phyloP scores from a whole-genome alignment of 73 alveolate genomes.

The Paramecium octaurelia region DNA sequence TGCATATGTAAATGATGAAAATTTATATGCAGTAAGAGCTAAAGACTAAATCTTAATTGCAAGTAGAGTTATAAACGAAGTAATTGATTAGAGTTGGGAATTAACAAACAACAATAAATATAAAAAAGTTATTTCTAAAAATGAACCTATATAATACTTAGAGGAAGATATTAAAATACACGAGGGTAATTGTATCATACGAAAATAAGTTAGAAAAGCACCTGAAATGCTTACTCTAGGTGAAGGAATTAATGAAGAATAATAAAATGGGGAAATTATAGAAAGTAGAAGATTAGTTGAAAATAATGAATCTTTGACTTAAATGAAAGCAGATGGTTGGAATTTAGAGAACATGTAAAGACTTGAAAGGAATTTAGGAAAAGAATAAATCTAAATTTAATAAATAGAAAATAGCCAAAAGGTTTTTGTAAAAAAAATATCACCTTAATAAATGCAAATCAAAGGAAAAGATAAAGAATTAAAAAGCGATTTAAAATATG shows the following conservation, averaged over 20 bases:
- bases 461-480: neutral
- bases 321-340: constrained; percentile 2
- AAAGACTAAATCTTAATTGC: neutral
- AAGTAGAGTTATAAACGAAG: neutral
- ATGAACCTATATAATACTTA: neutral
- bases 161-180: neutral
- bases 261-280: neutral
- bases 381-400: neutral
- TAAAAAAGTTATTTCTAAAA: neutral
- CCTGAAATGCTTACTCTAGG: neutral
- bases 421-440: neutral
- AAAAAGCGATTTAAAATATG: neutral
- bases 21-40: neutral
- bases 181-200: neutral
- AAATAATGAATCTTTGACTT: neutral
- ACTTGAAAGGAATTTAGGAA: neutral
- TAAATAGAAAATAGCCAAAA: neutral
- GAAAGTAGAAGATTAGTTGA: neutral
- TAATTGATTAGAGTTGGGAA: neutral
- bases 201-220: neutral
- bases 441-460: neutral
- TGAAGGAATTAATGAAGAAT: neutral
- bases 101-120: neutral
- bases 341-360: neutral
- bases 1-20: neutral